phyloP scores from a whole-genome alignment of 1,139 yeast genomes.

The Kluyveromyces sp. region DNA sequence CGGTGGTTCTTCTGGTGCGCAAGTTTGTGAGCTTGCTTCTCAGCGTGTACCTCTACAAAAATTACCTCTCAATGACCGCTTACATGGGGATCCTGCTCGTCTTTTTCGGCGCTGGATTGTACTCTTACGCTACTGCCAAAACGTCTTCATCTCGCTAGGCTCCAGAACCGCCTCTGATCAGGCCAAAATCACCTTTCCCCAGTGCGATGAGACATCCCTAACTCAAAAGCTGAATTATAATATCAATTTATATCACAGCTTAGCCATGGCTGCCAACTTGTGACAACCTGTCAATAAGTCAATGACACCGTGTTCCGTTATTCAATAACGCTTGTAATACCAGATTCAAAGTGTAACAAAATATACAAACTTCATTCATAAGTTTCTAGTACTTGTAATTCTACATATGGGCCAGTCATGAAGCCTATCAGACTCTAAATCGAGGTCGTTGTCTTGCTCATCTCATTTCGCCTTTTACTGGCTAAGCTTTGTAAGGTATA shows the following conservation, averaged over 20 bases:
- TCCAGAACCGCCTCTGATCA: too few species aligned
- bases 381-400: background rate
- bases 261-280: too few species aligned
- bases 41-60: slow-evolving; percentile 46
- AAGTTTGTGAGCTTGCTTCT: slow-evolving; percentile 54
- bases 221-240: too few species aligned
- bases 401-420: background rate
- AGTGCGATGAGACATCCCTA: too few species aligned
- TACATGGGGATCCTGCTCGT: slow-evolving; percentile 46
- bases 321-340: background rate
- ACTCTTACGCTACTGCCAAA: slow-evolving; percentile 20
- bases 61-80: slow-evolving; percentile 36
- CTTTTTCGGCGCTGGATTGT: slow-evolving; percentile 48
- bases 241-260: too few species aligned
- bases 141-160: background rate
- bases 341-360: background rate
- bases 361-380: background rate
- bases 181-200: background rate
- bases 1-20: slow-evolving; percentile 52
- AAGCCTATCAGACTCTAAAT: background rate
- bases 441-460: background rate
- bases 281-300: background rate
- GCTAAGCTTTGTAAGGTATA: too few species aligned
- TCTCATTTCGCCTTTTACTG: background rate
- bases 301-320: background rate